These are phyloP conservation scores for Halteria grandinella DNA, from an alignment of 73 alveolate genomes.

Conservation along the genomic window DNA sequence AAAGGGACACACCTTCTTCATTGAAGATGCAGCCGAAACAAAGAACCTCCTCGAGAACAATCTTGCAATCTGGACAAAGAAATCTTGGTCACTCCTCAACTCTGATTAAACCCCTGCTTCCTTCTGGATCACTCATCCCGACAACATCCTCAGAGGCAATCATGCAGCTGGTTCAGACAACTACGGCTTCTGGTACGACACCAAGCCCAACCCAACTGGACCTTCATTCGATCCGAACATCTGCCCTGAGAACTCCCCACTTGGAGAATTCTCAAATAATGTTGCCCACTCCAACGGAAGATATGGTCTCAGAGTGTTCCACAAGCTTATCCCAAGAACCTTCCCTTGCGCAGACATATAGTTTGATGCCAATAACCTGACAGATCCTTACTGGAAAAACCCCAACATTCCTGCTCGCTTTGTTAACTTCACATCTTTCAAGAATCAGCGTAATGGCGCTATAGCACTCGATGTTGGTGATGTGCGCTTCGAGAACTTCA, in stretches of 20 bases:
- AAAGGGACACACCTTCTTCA: constrained; percentile 83
- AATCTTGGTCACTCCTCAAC: constrained; percentile 68
- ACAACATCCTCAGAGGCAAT: constrained; percentile 73
- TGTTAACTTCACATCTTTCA: constrained; percentile 58
- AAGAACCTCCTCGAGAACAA: constrained; percentile 69
- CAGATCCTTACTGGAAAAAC: constrained; percentile 33
- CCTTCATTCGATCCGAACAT: constrained; percentile 76
- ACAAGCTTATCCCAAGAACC: constrained; percentile 49
- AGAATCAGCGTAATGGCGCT: constrained; percentile 59
- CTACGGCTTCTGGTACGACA: constrained; percentile 89
- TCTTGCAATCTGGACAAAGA: constrained; percentile 54
- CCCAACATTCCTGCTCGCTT: constrained; percentile 52
- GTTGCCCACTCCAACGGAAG: constrained; percentile 87
- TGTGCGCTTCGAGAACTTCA: constrained; percentile 57
- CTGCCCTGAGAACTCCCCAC: constrained; percentile 74
- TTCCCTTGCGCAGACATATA: constrained; percentile 30
- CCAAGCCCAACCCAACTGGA: constrained; percentile 72
- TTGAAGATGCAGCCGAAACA: constrained; percentile 81
- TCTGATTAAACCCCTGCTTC: constrained; percentile 84
- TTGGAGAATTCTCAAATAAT: constrained; percentile 78
- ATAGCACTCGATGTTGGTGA: constrained; percentile 69
- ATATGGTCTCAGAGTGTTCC: constrained; percentile 83
- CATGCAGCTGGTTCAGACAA: constrained; percentile 89
- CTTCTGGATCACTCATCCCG: constrained; percentile 81
- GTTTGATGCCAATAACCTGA: not conserved